Base-by-base conservation (phyloP, 257 asterid species). In the Fraxinus excelsior region DNA sequence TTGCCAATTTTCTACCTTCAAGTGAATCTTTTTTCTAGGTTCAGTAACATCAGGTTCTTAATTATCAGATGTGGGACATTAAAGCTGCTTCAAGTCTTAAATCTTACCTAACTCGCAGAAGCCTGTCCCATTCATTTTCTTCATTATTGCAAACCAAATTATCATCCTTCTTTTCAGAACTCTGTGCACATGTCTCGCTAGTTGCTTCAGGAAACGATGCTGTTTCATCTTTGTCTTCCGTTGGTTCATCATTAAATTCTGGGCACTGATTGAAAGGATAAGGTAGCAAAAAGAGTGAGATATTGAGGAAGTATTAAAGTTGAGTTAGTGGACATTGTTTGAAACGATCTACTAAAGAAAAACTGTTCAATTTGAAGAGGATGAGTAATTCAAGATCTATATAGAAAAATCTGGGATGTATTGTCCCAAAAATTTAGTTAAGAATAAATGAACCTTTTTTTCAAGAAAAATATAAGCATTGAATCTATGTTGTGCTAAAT, bases 101-200 rank as follows among this genome's bases (percentile, higher is more conserved):
- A 72, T 74, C 88, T 71, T 81, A 93, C 98, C 99, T 89, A 80
- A 88, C 88, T 80, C 93, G 92, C 72, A 95, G 93, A 89, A 95
- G 98, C 87, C 88, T 90, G 84, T 95, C 99, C 98, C 99, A 95
- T 81, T 93, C 99, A 76, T 81, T 93, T 82, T 90, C 97, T 88
- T 93, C 97, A 80, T 77, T 82, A 70, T 69, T 49, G 67, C 82
- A 83, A 74, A 67, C 84, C 77, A 79, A 71, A 79, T 79, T 84
- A 68, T 85, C 93, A 72, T 79, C 92, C 84, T 92, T 91, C 85
- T 86, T 91, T 75, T 88, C 98, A 67, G 80, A 78, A 83, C 70
- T 79, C 65, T 78, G 88, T 67, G 81, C 86, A 83, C 81, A 71
- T 34, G 84, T 31, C 38, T 89, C 96, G 74, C 85, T 84, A 49